Evolutionary conservation across 2,329 filamentous ascomycete genomes (phyloP).

Genomic region (Phyllosticta citrichinensis): DNA sequence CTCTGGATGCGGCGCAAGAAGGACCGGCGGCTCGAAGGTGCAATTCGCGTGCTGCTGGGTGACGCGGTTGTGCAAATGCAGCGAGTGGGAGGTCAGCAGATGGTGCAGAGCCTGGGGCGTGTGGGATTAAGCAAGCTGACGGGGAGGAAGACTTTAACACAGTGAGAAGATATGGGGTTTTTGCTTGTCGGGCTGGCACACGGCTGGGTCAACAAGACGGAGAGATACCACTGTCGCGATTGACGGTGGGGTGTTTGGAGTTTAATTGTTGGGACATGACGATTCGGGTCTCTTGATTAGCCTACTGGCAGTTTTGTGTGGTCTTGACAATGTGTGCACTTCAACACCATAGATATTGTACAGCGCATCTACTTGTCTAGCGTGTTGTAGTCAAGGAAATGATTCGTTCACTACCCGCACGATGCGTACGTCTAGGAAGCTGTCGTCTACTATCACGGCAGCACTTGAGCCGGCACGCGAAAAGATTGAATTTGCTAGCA

Average conservation of each 20-base stretch:
- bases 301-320: not conserved
- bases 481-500: too few relatives aligned
- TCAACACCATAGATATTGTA: not conserved
- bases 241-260: not conserved
- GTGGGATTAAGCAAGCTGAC: conserved; percentile 18
- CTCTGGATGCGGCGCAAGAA: conserved; percentile 63
- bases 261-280: not conserved
- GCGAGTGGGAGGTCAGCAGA: conserved; percentile 21
- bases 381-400: not conserved
- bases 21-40: conserved; percentile 61
- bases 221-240: not conserved
- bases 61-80: conserved; percentile 32
- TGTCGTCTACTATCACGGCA: too few relatives aligned
- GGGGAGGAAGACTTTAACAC: conserved; percentile 12
- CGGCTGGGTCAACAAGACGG: not conserved
- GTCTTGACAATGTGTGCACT: not conserved
- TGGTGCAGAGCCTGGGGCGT: conserved; percentile 14
- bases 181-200: not conserved
- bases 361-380: not conserved
- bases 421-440: too few relatives aligned
- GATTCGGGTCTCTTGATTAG: not conserved
- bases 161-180: not conserved
- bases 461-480: too few relatives aligned
- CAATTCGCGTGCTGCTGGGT: conserved; percentile 55
- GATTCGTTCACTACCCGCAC: too few relatives aligned